phyloP scores from a whole-genome alignment of 164 flowering plant species.

The Houttuynia cordata region DNA sequence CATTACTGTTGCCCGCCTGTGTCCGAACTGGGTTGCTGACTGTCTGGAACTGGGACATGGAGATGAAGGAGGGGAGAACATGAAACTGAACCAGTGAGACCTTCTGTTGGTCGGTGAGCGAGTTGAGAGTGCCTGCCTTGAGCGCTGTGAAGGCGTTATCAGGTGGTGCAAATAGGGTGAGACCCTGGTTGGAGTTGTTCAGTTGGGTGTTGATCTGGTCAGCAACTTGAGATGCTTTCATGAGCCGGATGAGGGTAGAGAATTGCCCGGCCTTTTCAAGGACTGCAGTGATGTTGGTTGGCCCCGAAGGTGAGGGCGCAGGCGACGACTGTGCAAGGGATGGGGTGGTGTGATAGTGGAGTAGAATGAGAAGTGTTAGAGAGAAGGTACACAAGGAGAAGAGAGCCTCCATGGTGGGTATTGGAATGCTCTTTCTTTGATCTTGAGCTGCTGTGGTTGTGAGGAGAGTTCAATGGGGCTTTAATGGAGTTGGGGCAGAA shows the following conservation, averaged over 20 bases:
- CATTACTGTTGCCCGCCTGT: constrained; percentile 50
- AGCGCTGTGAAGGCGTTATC: constrained; percentile 61
- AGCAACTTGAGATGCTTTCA: constrained; percentile 26
- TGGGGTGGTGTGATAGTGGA: not conserved
- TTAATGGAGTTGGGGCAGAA: constrained; percentile 1
- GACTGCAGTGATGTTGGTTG: constrained; percentile 16
- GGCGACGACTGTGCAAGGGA: constrained; percentile 6
- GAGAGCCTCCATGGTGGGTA: not conserved
- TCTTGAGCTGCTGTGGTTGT: not conserved
- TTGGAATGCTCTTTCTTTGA: not conserved
- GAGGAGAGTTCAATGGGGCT: not conserved
- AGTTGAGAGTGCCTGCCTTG: constrained; percentile 57
- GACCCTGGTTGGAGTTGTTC: constrained; percentile 54
- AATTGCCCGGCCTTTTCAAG: constrained; percentile 25
- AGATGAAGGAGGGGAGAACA: constrained; percentile 35
- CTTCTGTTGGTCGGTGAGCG: constrained; percentile 47
- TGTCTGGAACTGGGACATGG: constrained; percentile 58
- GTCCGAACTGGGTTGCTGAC: constrained; percentile 77
- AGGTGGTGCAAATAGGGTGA: constrained; percentile 69
- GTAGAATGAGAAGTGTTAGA: not conserved
- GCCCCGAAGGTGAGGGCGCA: constrained; percentile 28
- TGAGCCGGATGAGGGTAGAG: constrained; percentile 21
- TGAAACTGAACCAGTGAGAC: constrained; percentile 58
- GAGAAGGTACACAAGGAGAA: not conserved
- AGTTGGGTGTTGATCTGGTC: constrained; percentile 57